phyloP scores from a whole-genome alignment of 345 rosid species.

The Cardiospermum halicacabum region DNA sequence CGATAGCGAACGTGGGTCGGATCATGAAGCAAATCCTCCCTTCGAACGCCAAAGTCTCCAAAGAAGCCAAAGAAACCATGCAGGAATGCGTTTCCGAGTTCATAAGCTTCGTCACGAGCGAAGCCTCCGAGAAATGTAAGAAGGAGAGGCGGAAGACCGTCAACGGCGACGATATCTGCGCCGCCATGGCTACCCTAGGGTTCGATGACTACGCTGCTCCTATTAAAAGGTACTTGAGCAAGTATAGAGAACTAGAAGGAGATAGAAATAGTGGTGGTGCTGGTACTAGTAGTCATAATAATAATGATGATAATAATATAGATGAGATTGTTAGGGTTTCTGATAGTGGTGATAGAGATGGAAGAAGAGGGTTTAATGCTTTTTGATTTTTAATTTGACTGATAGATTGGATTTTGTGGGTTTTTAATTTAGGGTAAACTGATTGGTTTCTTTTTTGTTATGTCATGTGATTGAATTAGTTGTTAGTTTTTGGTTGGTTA shows the following conservation, averaged over 20 bases:
- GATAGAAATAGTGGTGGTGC: conserved; percentile 18
- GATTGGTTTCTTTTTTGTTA: no score
- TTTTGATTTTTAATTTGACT: no score
- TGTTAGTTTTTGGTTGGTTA: no score
- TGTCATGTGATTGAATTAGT: no score
- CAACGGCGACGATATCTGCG: conserved; percentile 31
- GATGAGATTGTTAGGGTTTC: no score
- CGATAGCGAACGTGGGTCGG: conserved; percentile 36
- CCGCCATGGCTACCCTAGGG: conserved; percentile 25
- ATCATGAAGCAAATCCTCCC: conserved; percentile 36
- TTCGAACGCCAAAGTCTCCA: conserved; percentile 25
- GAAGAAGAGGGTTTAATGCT: no score
- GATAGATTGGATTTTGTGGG: no score
- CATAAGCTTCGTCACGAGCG: conserved; percentile 31
- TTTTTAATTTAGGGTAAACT: no score
- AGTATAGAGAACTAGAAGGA: conserved; percentile 29
- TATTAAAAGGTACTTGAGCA: conserved; percentile 23
- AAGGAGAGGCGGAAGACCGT: conserved; percentile 34
- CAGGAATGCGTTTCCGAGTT: conserved; percentile 37
- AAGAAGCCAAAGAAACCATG: conserved; percentile 36
- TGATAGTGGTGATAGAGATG: no score
- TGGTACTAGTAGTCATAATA: conserved; percentile 10
- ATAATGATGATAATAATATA: no score
- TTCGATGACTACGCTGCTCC: conserved; percentile 26
- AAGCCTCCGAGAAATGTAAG: conserved; percentile 31